phyloP scores from a whole-genome alignment of 257 asterid species.

The Voacanga thouarsii region DNA sequence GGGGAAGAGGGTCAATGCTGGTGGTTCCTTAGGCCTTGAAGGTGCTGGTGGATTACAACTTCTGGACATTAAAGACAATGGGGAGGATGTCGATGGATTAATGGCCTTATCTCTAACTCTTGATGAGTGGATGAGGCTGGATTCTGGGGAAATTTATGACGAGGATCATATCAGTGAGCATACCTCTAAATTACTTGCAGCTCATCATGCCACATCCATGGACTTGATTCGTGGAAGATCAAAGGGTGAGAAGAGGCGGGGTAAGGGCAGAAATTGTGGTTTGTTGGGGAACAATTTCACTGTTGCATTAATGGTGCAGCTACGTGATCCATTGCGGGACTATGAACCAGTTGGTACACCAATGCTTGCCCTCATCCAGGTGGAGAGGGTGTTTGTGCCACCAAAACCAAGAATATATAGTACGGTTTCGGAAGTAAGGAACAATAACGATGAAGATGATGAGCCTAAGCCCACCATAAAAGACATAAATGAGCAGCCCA shows the following conservation, averaged over 20 bases:
- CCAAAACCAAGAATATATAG: conserved; percentile 77
- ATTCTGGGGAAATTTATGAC: conserved; percentile 82
- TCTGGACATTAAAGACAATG: conserved; percentile 67
- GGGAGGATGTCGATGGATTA: conserved; percentile 73
- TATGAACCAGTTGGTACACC: conserved; percentile 93
- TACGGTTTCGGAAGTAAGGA: conserved; percentile 48
- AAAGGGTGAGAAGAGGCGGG: conserved; percentile 71
- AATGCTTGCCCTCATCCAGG: conserved; percentile 95
- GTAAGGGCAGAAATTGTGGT: conserved; percentile 67
- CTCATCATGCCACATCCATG: conserved; percentile 76
- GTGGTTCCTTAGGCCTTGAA: conserved; percentile 74
- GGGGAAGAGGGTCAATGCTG: conserved; percentile 49
- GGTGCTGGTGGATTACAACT: conserved; percentile 84
- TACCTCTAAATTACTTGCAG: conserved; percentile 78
- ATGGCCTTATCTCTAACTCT: conserved; percentile 89
- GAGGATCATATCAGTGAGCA: conserved; percentile 63
- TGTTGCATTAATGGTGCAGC: conserved; percentile 92
- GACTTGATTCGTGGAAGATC: conserved; percentile 65
- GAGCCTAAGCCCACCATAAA: conserved; percentile 22
- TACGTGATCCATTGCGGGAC: conserved; percentile 86
- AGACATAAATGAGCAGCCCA: conserved; percentile 34
- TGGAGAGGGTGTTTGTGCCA: conserved; percentile 84
- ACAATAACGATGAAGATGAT: conserved; percentile 38
- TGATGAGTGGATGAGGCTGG: conserved; percentile 96
- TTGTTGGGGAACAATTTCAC: conserved; percentile 89